Conservation (phyloP, 805 yeast genomes). For the Danielia reshetovae region DNA sequence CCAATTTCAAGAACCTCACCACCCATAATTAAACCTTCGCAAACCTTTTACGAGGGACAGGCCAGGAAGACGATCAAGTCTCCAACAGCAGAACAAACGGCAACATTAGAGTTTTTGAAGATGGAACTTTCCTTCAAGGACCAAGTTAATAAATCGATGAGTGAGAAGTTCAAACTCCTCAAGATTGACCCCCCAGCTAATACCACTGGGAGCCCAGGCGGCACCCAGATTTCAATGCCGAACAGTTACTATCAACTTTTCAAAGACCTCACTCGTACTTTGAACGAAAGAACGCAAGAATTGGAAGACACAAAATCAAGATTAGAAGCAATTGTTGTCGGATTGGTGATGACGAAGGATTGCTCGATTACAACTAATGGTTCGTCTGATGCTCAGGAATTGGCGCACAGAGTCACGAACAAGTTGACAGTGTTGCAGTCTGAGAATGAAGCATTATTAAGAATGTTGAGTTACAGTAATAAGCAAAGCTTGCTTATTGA, state of each 20-base stretch:
- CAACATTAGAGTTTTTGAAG: conserved; percentile 38
- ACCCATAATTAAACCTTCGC: neutral
- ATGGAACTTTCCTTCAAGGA: conserved; percentile 55
- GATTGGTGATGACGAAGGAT: conserved; percentile 21
- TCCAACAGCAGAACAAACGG: conserved; percentile 2
- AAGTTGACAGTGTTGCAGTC: conserved; percentile 56
- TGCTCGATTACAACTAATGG: conserved; percentile 46
- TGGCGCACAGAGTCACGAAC: conserved; percentile 67
- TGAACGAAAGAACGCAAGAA: conserved; percentile 45
- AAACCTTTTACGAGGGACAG: neutral
- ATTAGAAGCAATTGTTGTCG: conserved; percentile 54
- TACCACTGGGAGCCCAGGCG: conserved; percentile 3
- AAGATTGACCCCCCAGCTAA: conserved; percentile 9
- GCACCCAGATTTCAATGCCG: conserved; percentile 34
- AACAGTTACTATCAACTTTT: conserved; percentile 44
- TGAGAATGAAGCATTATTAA: conserved; percentile 68
- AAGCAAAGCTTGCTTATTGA: conserved; percentile 68
- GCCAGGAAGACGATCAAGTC: neutral
- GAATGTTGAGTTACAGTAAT: conserved; percentile 72
- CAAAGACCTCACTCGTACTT: conserved; percentile 43
- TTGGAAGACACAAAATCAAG: conserved; percentile 57
- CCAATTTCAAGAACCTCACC: neutral
- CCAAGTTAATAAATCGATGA: conserved; percentile 32
- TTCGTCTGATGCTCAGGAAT: conserved; percentile 67
- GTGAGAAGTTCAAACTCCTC: conserved; percentile 27